Evolutionary conservation across 2,329 filamentous ascomycete genomes (phyloP).

Genomic region (Pyricularia pennisetigena): DNA sequence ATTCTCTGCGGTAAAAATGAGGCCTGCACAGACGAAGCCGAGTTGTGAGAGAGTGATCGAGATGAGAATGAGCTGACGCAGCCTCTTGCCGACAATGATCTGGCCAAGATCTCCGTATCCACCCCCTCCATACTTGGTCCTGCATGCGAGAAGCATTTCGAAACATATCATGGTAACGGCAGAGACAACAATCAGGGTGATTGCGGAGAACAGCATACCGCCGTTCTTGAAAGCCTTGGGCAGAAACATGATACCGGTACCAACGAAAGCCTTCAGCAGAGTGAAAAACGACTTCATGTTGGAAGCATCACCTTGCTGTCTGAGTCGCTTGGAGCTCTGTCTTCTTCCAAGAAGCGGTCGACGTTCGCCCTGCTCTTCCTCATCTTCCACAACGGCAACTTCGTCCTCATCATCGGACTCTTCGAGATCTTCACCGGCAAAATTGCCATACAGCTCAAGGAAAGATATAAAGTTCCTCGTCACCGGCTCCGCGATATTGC

Average conservation of each 20-base stretch:
- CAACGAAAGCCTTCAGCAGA: conserved; percentile 93
- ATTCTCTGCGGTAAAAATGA: conserved; percentile 94
- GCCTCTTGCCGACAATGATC: conserved; percentile 80
- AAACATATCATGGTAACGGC: conserved; percentile 94
- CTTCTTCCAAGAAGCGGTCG: conserved; percentile 65
- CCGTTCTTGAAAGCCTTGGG: conserved; percentile 91
- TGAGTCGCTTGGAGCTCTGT: conserved; percentile 66
- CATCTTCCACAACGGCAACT: conserved; percentile 58
- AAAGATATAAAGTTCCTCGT: conserved; percentile 96
- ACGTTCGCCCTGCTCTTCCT: conserved; percentile 80
- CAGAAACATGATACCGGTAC: conserved; percentile 88
- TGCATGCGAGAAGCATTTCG: conserved; percentile 80
- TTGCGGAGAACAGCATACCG: conserved; percentile 95
- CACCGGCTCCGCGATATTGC: conserved; percentile 37
- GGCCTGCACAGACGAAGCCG: conserved; percentile 90
- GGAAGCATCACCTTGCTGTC: conserved; percentile 65
- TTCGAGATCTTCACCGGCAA: conserved; percentile 91
- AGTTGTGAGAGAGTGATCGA: conserved; percentile 95
- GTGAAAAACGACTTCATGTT: conserved; percentile 73
- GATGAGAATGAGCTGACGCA: conserved; percentile 76
- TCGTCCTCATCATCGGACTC: conserved; percentile 79
- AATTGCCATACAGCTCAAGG: conserved; percentile 89
- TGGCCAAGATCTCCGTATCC: conserved; percentile 97
- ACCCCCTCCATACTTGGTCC: conserved; percentile 72
- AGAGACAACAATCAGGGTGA: conserved; percentile 80